Conservation (phyloP, 305 asterid species). For the Fraxinus xanthoxyloides region DNA sequence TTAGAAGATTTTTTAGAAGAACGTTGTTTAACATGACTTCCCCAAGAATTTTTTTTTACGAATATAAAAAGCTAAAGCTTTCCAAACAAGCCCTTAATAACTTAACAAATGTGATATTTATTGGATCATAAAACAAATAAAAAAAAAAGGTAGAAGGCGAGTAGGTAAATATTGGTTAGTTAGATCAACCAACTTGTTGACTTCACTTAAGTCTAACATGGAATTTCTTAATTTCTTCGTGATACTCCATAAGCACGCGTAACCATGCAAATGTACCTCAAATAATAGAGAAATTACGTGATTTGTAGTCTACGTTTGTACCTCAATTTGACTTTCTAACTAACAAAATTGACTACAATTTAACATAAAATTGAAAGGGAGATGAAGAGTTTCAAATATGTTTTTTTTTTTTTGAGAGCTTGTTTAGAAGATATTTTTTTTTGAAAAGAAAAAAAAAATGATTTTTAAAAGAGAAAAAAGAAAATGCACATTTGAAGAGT, state of each 20-base stretch:
- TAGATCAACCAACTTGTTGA: background rate
- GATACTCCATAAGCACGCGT: background rate
- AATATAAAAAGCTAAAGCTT: too few relatives aligned
- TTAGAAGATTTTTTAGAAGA: too few relatives aligned
- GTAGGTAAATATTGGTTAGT: background rate
- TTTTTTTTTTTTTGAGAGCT: background rate
- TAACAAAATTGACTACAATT: background rate
- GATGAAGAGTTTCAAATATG: background rate
- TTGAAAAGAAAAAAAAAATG: too few relatives aligned
- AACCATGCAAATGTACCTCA: background rate
- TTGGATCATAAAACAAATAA: background rate
- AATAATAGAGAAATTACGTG: background rate
- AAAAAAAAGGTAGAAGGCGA: background rate
- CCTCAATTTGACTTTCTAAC: background rate
- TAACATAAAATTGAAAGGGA: background rate
- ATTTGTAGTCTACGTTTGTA: background rate
- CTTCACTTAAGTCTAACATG: background rate
- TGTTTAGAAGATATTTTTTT: background rate
- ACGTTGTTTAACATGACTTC: background rate
- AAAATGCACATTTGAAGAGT: too few relatives aligned
- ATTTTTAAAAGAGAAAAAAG: too few relatives aligned
- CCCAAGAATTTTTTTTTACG: background rate
- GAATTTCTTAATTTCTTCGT: background rate
- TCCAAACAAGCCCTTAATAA: background rate
- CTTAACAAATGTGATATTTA: background rate